Evolutionary conservation across 1,284 basidiomycete genomes (phyloP).

Genomic region (Rhizoctonia solani): DNA sequence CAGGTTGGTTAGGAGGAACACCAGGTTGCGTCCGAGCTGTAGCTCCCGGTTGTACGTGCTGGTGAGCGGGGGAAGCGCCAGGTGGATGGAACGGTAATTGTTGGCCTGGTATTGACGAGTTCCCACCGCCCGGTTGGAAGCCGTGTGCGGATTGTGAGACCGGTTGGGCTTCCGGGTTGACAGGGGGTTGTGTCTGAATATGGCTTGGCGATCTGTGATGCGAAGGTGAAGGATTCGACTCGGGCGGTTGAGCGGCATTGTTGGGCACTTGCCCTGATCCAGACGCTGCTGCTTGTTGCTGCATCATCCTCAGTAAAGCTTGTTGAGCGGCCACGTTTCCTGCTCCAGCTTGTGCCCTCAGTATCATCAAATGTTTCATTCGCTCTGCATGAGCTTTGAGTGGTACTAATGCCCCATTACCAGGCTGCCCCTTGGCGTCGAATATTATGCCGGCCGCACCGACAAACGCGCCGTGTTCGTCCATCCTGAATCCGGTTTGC

Average conservation of each 20-base stretch:
- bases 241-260: no score
- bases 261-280: no score
- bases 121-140: no score
- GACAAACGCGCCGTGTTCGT: constrained; percentile 3
- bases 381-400: constrained; percentile 6
- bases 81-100: not conserved
- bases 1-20: no score
- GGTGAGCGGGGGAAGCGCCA: not conserved
- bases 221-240: not conserved
- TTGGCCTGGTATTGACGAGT: constrained; percentile 3
- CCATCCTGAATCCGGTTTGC: not conserved
- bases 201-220: not conserved
- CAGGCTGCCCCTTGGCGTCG: constrained; percentile 12
- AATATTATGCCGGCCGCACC: constrained; percentile 14
- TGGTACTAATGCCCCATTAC: not conserved
- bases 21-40: no score
- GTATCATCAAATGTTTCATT: not conserved
- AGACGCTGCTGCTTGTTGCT: not conserved
- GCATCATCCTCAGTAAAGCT: no score
- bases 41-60: no score
- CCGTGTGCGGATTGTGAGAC: not conserved
- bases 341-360: not conserved
- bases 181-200: not conserved
- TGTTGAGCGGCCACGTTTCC: not conserved
- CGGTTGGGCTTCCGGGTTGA: no score